Evolutionary conservation across 73 alveolate species (phyloP).

Genomic region (Chromera velia): DNA sequence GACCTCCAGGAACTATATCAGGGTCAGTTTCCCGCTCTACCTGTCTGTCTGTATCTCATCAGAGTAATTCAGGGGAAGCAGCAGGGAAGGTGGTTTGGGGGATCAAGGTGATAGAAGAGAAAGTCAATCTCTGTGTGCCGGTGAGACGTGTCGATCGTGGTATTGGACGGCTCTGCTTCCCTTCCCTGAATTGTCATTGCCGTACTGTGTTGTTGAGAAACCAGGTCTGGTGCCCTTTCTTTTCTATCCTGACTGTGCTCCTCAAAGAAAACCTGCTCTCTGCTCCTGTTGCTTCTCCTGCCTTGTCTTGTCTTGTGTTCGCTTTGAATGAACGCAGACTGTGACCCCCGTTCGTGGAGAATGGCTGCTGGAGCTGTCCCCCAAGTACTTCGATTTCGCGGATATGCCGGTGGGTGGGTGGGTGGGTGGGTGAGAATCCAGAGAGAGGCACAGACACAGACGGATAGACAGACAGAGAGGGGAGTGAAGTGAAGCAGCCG

Average conservation of each 20-base stretch:
- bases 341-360: conserved; percentile 84
- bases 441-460: too few species aligned
- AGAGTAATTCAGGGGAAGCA: neutral
- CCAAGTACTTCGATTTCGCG: conserved; percentile 71
- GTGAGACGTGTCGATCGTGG: neutral
- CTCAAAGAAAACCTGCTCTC: neutral
- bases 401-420: neutral
- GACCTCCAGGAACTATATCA: conserved; percentile 89
- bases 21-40: conserved; percentile 26
- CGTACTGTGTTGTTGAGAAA: neutral
- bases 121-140: neutral
- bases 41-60: neutral
- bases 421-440: too few species aligned
- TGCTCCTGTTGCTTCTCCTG: neutral
- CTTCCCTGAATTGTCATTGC: neutral
- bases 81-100: neutral
- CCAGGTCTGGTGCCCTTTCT: neutral
- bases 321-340: conserved; percentile 41
- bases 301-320: neutral
- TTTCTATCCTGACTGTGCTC: neutral
- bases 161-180: neutral
- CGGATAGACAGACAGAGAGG: too few species aligned
- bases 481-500: too few species aligned
- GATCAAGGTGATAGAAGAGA: neutral
- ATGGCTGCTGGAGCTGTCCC: conserved; percentile 87